A percentile compares a stretch with the other conserved stretches of the same genome.
These are phyloP conservation scores for Graphiopsis chlorocephala DNA, from an alignment of 2,329 filamentous ascomycete species.

Conservation along the genomic window DNA sequence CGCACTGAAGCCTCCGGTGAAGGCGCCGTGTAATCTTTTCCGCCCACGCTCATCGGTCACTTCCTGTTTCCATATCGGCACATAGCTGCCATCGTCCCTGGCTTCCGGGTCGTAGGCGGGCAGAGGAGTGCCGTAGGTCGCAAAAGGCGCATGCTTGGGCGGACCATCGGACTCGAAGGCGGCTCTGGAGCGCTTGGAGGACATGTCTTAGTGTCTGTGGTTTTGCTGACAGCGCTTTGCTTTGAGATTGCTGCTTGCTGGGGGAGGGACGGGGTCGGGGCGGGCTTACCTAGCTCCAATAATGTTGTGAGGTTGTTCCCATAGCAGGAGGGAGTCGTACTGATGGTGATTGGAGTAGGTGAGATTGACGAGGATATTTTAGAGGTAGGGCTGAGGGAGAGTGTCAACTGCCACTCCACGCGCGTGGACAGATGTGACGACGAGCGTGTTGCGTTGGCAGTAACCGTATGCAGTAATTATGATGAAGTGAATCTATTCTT, in stretches of 20 bases:
- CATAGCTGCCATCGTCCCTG: slow-evolving; percentile 86
- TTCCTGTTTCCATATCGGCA: slow-evolving; percentile 98
- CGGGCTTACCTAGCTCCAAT: slow-evolving; percentile 15
- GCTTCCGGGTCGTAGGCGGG: slow-evolving; percentile 71
- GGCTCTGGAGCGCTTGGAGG: slow-evolving; percentile 74
- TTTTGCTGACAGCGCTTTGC: slow-evolving; percentile 25
- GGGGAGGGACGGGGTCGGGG: slow-evolving; percentile 7
- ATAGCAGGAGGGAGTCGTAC: not conserved
- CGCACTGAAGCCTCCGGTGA: slow-evolving; percentile 94
- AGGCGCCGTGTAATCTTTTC: slow-evolving; percentile 90
- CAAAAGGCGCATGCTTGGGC: slow-evolving; percentile 66
- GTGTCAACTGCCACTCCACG: not conserved
- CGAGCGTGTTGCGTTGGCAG: not conserved
- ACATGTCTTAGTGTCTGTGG: slow-evolving; percentile 53
- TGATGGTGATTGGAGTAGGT: not conserved
- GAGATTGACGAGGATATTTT: not conserved
- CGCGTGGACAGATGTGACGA: not conserved
- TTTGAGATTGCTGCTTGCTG: slow-evolving; percentile 25
- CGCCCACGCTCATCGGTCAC: slow-evolving; percentile 88
- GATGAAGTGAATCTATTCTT: not conserved
- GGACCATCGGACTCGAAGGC: slow-evolving; percentile 69
- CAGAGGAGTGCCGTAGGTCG: slow-evolving; percentile 79
- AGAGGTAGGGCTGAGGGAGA: not conserved
- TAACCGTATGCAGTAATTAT: not conserved
- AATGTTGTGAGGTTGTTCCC: not conserved